Evolutionary conservation across 176 grass and related monocot species (phyloP).

Genomic region (Guadua angustifolia): DNA sequence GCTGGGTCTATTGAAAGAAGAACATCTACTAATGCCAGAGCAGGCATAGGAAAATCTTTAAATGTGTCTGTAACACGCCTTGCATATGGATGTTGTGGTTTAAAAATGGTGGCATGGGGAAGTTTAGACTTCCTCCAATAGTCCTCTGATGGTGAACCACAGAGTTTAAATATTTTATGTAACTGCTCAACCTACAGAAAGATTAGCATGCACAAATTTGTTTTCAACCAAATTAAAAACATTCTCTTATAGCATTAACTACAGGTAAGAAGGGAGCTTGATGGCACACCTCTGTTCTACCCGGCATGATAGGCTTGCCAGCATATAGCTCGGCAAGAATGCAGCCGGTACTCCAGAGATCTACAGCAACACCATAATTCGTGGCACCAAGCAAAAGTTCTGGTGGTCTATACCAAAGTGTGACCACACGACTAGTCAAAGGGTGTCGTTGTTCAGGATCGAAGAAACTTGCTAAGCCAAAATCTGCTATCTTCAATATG

Average conservation of each 20-base stretch:
- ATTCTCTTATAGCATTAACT: constrained; percentile 14
- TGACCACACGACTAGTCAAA: constrained; percentile 98
- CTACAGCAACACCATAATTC: constrained; percentile 93
- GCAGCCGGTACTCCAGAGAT: constrained; percentile 98
- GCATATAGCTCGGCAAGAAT: constrained; percentile 98
- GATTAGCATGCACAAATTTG: constrained; percentile 39
- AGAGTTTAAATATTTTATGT: constrained; percentile 99
- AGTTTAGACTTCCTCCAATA: constrained; percentile 97
- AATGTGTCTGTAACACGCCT: constrained; percentile 84
- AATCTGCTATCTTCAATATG: constrained; percentile 97
- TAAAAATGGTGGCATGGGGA: constrained; percentile 98
- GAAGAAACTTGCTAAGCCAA: constrained; percentile 97
- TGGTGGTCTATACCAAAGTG: constrained; percentile 96
- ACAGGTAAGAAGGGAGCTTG: constrained; percentile 24
- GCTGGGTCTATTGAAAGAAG: constrained; percentile 96
- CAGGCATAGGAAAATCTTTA: constrained; percentile 87
- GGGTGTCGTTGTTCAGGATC: constrained; percentile 84
- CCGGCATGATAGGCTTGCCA: constrained; percentile 99
- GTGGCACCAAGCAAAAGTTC: constrained; percentile 96
- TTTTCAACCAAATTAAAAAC: constrained; percentile 11
- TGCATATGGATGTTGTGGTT: constrained; percentile 87
- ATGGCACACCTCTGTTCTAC: constrained; percentile 85
- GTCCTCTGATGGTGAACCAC: constrained; percentile 92
- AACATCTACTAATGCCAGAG: constrained; percentile 76
- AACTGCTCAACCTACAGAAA: constrained; percentile 93